A percentile compares a stretch with the other conserved stretches of the same genome.
phyloP scores from a whole-genome alignment of 441 rosid genomes.

The Populus tomentosa region DNA sequence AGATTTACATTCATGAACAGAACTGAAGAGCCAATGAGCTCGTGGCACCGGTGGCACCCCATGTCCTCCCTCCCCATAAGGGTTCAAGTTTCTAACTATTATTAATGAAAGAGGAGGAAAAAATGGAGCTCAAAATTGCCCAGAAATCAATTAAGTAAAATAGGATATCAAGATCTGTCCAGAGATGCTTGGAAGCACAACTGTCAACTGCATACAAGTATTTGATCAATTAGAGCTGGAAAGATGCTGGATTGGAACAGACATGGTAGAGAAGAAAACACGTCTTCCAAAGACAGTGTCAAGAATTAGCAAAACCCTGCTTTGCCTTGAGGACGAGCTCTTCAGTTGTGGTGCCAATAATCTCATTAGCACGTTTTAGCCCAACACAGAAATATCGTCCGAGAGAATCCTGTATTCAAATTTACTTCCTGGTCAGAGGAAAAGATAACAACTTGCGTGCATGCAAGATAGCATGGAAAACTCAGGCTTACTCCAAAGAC shows the following conservation, averaged over 20 bases:
- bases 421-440: conserved; percentile 6
- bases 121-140: background rate
- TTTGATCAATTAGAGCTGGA: background rate
- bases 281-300: conserved; percentile 2
- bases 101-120: background rate
- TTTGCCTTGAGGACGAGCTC: conserved; percentile 83
- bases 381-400: conserved; percentile 73
- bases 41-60: background rate
- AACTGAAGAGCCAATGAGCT: background rate
- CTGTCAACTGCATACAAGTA: background rate
- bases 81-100: background rate
- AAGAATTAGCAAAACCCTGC: conserved; percentile 35
- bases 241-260: background rate
- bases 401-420: conserved; percentile 52
- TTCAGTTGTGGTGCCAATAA: conserved; percentile 90
- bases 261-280: background rate
- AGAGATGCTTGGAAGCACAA: background rate
- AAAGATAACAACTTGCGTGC: background rate
- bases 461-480: background rate
- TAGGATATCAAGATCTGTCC: background rate
- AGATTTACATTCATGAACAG: background rate
- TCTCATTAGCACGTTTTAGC: conserved; percentile 81
- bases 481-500: background rate
- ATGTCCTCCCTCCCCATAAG: background rate
- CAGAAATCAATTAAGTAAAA: background rate